A percentile compares a stretch with the other conserved stretches of the same genome.
phyloP scores from a whole-genome alignment of 164 flowering plant genomes.

The Aristolochia contorta region DNA sequence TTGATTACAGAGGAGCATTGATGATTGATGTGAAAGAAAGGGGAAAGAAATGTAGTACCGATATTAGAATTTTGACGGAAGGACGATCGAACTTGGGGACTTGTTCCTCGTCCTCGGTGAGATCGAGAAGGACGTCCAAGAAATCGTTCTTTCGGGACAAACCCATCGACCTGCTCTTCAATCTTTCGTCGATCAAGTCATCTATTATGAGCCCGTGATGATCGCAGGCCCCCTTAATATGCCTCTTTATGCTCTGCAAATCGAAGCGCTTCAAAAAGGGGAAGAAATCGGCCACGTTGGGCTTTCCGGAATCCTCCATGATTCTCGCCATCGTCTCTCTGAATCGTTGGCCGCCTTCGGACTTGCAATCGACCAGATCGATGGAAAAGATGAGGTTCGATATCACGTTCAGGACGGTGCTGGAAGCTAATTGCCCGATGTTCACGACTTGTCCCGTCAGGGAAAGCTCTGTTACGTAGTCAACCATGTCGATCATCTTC shows the following conservation, averaged over 20 bases:
- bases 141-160: slow-evolving; percentile 1
- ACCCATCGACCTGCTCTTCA: not conserved
- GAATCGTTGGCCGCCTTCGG: slow-evolving; percentile 12
- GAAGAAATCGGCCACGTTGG: slow-evolving; percentile 14
- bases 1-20: too few relatives aligned
- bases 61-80: not conserved
- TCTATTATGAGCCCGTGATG: slow-evolving; percentile 6
- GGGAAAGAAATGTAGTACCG: too few relatives aligned
- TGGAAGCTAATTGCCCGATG: slow-evolving; percentile 11
- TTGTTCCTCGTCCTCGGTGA: not conserved
- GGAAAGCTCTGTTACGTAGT: slow-evolving; percentile 1
- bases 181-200: slow-evolving; percentile 9
- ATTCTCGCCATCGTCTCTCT: slow-evolving; percentile 9
- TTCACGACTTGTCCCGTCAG: slow-evolving; percentile 6
- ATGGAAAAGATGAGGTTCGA: slow-evolving; percentile 16
- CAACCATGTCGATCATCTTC: slow-evolving; percentile 20
- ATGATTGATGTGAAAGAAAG: too few relatives aligned
- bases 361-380: slow-evolving; percentile 12
- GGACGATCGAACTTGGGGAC: not conserved
- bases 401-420: slow-evolving; percentile 11
- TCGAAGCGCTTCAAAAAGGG: slow-evolving; percentile 10
- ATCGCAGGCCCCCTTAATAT: not conserved
- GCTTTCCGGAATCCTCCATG: slow-evolving; percentile 14
- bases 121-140: slow-evolving; percentile 4
- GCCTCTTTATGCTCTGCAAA: slow-evolving; percentile 8